A percentile compares a stretch with the other conserved stretches of the same genome.
phyloP scores from a whole-genome alignment of 148 eudicot species.

The Amaranthus cruentus region DNA sequence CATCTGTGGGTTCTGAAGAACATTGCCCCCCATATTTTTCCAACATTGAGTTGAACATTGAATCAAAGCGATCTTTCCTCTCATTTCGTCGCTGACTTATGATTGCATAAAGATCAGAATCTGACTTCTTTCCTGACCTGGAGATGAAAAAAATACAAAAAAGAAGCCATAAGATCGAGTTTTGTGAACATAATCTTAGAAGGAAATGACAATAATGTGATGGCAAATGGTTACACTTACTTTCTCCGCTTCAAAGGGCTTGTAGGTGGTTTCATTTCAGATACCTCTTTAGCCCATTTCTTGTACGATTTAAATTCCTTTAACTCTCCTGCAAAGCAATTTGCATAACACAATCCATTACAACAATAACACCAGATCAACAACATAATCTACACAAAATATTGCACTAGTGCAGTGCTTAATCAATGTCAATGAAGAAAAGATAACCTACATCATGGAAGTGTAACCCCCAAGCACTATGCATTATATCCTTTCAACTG shows the following conservation, averaged over 20 bases:
- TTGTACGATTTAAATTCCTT: conserved; percentile 72
- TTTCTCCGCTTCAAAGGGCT: conserved; percentile 58
- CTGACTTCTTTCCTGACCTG: conserved; percentile 61
- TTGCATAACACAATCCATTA: not conserved
- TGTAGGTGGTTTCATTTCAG: conserved; percentile 84
- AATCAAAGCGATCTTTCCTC: conserved; percentile 68
- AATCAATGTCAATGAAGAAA: too few species aligned
- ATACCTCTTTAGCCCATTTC: conserved; percentile 80
- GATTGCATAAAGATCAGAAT: conserved; percentile 61
- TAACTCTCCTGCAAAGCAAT: conserved; percentile 50
- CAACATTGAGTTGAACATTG: conserved; percentile 70
- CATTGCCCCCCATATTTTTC: conserved; percentile 59
- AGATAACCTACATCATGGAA: too few species aligned
- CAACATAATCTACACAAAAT: not conserved
- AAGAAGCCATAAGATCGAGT: not conserved
- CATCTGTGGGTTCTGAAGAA: conserved; percentile 68
- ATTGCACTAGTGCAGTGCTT: not conserved
- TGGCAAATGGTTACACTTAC: conserved; percentile 40
- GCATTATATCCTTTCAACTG: too few species aligned
- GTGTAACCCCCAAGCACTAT: too few species aligned
- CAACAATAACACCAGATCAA: not conserved
- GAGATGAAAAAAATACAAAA: not conserved
- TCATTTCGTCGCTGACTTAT: conserved; percentile 65
- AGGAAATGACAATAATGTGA: too few species aligned
- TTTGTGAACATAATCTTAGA: not conserved